These are phyloP conservation scores for Linum tenue DNA, from an alignment of 345 rosid genomes.

Conservation along the genomic window DNA sequence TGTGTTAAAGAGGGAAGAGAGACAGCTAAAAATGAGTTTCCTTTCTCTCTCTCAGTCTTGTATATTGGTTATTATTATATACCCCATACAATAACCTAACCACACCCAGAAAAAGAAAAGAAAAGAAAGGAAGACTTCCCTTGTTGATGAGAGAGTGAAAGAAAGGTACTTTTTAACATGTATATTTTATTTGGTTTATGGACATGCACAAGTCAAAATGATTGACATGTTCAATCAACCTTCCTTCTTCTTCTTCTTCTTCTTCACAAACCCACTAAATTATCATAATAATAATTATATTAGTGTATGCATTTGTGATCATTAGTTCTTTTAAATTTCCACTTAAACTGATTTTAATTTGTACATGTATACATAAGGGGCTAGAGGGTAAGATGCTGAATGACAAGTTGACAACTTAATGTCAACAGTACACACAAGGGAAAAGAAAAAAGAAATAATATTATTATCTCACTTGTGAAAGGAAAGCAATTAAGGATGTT, in stretches of 20 bases:
- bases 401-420: too few relatives aligned
- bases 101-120: too few relatives aligned
- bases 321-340: too few relatives aligned
- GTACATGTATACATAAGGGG: too few relatives aligned
- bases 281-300: constrained; percentile 8
- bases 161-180: background rate
- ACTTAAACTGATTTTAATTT: too few relatives aligned
- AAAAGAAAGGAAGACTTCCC: background rate
- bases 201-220: constrained; percentile 31
- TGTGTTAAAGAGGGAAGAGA: background rate
- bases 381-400: too few relatives aligned
- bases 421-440: too few relatives aligned
- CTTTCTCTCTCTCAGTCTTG: constrained; percentile 9
- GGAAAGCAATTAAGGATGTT: too few relatives aligned
- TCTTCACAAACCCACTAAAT: background rate
- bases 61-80: background rate
- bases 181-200: background rate
- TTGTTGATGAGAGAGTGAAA: background rate
- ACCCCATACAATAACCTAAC: background rate
- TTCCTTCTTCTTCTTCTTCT: constrained; percentile 2
- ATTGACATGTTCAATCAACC: constrained; percentile 21
- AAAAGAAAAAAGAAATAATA: too few relatives aligned
- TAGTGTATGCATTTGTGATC: background rate
- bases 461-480: too few relatives aligned
- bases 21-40: background rate